Percentiles rank a stretch among this genome's conserved stretches.
Evolutionary conservation across 2,329 filamentous ascomycete species (phyloP).

Genomic region (Aspergillus sclerotialis): DNA sequence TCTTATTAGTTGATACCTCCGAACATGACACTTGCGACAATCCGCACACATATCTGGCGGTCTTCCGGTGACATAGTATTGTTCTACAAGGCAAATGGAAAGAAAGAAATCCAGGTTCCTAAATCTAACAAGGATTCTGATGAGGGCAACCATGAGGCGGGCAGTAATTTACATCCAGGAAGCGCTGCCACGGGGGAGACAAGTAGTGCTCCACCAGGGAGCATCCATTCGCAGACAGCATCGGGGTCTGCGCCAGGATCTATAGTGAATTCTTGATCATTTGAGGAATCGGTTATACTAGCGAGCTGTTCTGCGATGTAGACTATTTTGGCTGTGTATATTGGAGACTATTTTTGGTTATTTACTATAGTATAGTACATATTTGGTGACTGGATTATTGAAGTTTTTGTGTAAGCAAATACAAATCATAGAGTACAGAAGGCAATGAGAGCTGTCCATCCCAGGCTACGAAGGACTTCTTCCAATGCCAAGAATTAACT

Average conservation of each 20-base stretch:
- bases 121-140: slow-evolving; percentile 11
- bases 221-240: slow-evolving; percentile 24
- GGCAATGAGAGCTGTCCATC: too few species aligned
- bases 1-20: slow-evolving; percentile 49
- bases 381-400: too few species aligned
- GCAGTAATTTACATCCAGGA: slow-evolving; percentile 2
- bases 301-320: too few species aligned
- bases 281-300: too few species aligned
- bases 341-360: neutral
- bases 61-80: slow-evolving; percentile 88
- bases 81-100: slow-evolving; percentile 87
- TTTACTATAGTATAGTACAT: slow-evolving; percentile 1
- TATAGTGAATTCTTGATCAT: slow-evolving; percentile 12
- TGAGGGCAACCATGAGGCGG: slow-evolving; percentile 10
- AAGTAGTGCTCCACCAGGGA: slow-evolving; percentile 16
- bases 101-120: slow-evolving; percentile 46
- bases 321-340: slow-evolving; percentile 1
- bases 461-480: neutral
- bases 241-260: slow-evolving; percentile 21
- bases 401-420: neutral
- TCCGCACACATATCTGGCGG: slow-evolving; percentile 89
- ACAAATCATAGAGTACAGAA: neutral
- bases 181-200: slow-evolving; percentile 15
- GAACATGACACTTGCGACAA: slow-evolving; percentile 87
- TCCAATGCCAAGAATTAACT: neutral